A percentile compares a stretch with the other conserved stretches of the same genome.
phyloP scores from a whole-genome alignment of 2,329 filamentous ascomycete genomes.

The Phyllosticta capitalensis region DNA sequence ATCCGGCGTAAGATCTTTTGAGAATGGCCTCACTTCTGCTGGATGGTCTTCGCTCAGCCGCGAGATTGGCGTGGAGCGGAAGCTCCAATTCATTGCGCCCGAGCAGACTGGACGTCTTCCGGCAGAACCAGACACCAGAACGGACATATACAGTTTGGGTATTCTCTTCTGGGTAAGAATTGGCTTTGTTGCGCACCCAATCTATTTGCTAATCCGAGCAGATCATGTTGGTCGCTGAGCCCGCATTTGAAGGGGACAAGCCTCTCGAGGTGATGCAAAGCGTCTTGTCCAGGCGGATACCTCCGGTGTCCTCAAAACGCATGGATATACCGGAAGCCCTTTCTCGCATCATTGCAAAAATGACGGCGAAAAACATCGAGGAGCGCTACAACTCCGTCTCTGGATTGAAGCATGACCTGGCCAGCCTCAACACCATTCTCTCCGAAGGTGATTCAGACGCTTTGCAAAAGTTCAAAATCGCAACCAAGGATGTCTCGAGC shows the following conservation, averaged over 20 bases:
- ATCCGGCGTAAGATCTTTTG: conserved; percentile 77
- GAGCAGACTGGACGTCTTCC: conserved; percentile 92
- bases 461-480: conserved; percentile 66
- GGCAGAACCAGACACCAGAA: conserved; percentile 81
- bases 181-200: neutral
- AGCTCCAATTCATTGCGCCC: conserved; percentile 83
- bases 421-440: conserved; percentile 63
- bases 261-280: conserved; percentile 88
- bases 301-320: conserved; percentile 64
- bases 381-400: conserved; percentile 87
- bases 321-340: conserved; percentile 78
- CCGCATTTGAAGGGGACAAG: conserved; percentile 68
- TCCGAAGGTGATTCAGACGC: conserved; percentile 63
- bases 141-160: conserved; percentile 87
- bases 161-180: conserved; percentile 70
- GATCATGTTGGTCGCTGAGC: conserved; percentile 61
- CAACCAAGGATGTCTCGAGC: conserved; percentile 77
- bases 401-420: conserved; percentile 72
- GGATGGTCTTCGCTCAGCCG: conserved; percentile 79
- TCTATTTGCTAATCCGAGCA: neutral
- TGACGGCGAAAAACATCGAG: conserved; percentile 78
- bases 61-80: conserved; percentile 78
- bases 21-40: conserved; percentile 73
- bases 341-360: conserved; percentile 77
- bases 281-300: conserved; percentile 70